Conservation (phyloP, 768 basidiomycete species). For the Lepiota venenata region DNA sequence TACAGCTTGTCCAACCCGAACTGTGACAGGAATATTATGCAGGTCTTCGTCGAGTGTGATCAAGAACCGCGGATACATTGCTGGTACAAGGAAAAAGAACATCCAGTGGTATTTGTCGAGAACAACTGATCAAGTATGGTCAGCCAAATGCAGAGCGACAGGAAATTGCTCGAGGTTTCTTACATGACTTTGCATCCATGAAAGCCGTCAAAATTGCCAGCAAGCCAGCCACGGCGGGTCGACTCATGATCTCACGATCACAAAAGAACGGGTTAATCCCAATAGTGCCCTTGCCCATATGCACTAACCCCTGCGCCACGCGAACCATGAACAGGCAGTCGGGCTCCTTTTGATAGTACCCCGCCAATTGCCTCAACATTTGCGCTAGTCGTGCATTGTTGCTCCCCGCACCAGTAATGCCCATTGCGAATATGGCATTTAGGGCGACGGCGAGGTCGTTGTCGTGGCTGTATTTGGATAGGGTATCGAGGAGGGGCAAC, state of each 20-base stretch:
- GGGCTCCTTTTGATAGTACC: constrained; percentile 98
- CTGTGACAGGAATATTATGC: constrained; percentile 81
- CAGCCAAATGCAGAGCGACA: not conserved
- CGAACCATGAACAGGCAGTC: constrained; percentile 97
- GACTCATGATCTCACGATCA: constrained; percentile 87
- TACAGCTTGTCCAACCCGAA: constrained; percentile 95
- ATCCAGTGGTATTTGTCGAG: constrained; percentile 98
- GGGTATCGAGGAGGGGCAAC: constrained; percentile 89
- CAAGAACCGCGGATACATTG: constrained; percentile 98
- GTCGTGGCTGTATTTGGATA: constrained; percentile 99
- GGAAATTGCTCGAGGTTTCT: constrained; percentile 32
- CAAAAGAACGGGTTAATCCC: constrained; percentile 96
- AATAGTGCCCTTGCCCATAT: constrained; percentile 99
- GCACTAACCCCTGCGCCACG: constrained; percentile 93
- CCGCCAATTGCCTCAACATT: constrained; percentile 94
- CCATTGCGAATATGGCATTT: constrained; percentile 99
- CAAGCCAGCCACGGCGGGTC: constrained; percentile 85
- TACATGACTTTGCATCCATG: constrained; percentile 91
- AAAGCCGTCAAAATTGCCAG: constrained; percentile 88
- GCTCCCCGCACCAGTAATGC: constrained; percentile 95
- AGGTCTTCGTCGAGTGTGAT: constrained; percentile 95
- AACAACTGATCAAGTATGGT: constrained; percentile 55
- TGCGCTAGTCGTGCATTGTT: constrained; percentile 97
- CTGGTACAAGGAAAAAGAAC: constrained; percentile 92
- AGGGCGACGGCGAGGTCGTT: constrained; percentile 95